These are phyloP conservation scores for Mayamaea pseudoterrestris DNA, from an alignment of 108 stramenopile genomes.

Conservation along the genomic window DNA sequence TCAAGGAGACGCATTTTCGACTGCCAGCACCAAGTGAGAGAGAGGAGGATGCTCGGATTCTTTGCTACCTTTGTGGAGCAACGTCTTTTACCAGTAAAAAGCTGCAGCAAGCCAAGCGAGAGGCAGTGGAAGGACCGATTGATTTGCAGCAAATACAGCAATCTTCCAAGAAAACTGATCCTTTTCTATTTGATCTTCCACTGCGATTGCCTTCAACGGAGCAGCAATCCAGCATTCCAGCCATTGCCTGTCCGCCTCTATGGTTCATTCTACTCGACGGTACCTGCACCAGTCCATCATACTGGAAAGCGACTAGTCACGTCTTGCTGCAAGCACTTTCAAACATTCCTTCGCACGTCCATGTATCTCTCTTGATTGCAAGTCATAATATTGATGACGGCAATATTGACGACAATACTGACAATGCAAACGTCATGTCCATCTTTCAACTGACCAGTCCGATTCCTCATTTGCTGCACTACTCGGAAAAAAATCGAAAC, in stretches of 20 bases:
- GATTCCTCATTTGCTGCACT: slow-evolving; percentile 2
- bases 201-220: slow-evolving; percentile 6
- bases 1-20: slow-evolving; percentile 17
- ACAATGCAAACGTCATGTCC: not conserved
- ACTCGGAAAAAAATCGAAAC: not conserved
- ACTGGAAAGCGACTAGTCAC: not conserved
- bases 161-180: slow-evolving; percentile 1
- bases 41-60: too few species aligned
- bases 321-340: slow-evolving; percentile 17
- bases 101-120: slow-evolving; percentile 17
- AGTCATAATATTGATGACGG: not conserved
- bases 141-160: slow-evolving; percentile 1
- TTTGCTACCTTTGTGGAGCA: slow-evolving; percentile 37
- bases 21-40: not conserved
- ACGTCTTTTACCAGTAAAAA: slow-evolving; percentile 9
- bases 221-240: slow-evolving; percentile 11
- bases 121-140: not conserved
- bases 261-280: slow-evolving; percentile 46
- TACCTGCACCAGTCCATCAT: slow-evolving; percentile 1
- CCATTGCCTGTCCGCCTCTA: slow-evolving; percentile 40
- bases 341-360: slow-evolving; percentile 24
- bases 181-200: not conserved
- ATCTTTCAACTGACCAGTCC: slow-evolving; percentile 3
- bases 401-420: not conserved
- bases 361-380: slow-evolving; percentile 18